Evolutionary conservation across 208 protist genomes (phyloP).

Genomic region (Naegleria gruberi): DNA sequence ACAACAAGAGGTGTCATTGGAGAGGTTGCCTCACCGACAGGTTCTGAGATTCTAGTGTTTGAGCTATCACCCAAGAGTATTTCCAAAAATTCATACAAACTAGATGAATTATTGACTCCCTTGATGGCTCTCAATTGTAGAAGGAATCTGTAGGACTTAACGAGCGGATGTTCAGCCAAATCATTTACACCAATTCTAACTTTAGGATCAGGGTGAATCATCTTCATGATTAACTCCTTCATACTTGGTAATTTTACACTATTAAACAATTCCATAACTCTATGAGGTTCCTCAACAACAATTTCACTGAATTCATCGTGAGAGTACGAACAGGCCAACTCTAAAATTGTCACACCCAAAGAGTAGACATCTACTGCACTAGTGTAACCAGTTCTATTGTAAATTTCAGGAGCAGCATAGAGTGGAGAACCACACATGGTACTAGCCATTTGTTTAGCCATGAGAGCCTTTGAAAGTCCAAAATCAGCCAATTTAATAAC

Average conservation of each 20-base stretch:
- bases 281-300: background rate
- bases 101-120: background rate
- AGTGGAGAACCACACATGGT: background rate
- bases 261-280: background rate
- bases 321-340: background rate
- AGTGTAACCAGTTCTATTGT: background rate
- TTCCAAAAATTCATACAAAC: background rate
- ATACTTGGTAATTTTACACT: background rate
- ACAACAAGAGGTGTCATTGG: background rate
- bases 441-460: background rate
- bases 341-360: background rate
- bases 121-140: background rate
- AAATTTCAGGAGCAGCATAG: constrained; percentile 47
- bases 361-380: background rate
- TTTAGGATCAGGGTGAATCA: background rate
- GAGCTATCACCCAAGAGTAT: background rate
- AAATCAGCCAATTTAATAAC: background rate
- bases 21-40: background rate
- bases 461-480: background rate
- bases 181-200: background rate
- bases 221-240: background rate
- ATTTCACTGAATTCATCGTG: background rate
- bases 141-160: background rate
- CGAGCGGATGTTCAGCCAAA: background rate
- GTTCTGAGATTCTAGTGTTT: background rate